Conservation (phyloP, 1,139 yeast species). For the Saccharomyces hybrid region DNA sequence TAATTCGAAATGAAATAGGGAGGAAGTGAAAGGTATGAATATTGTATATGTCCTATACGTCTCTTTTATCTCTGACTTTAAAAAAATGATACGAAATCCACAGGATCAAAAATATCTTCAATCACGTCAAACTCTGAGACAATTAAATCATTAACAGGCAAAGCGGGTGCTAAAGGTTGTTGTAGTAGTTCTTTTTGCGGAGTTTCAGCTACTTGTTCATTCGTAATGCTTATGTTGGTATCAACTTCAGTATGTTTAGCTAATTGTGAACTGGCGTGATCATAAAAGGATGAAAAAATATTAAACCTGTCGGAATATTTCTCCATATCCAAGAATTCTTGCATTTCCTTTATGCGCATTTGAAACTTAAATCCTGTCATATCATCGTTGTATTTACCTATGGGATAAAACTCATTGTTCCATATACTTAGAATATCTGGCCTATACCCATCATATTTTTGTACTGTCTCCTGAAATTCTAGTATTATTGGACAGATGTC, state of each 20-base stretch:
- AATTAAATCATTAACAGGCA: not conserved
- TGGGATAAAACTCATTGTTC: slow-evolving; percentile 15
- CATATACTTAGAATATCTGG: slow-evolving; percentile 13
- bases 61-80: not conserved
- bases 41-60: not conserved
- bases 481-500: not conserved
- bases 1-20: not conserved
- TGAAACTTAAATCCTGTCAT: not conserved
- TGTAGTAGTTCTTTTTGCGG: not conserved
- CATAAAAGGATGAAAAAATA: slow-evolving; percentile 24
- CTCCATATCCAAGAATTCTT: not conserved
- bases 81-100: slow-evolving; percentile 23
- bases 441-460: slow-evolving; percentile 5
- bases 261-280: slow-evolving; percentile 18
- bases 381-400: slow-evolving; percentile 8
- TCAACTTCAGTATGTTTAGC: slow-evolving; percentile 12
- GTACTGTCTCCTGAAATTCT: slow-evolving; percentile 1
- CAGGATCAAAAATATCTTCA: slow-evolving; percentile 24
- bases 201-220: not conserved
- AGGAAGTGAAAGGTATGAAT: not conserved
- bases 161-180: not conserved
- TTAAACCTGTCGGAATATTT: slow-evolving; percentile 11
- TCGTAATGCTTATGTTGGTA: slow-evolving; percentile 4
- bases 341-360: not conserved
- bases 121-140: slow-evolving; percentile 8